Base-by-base conservation (phyloP, 805 yeast species). In the Yamadazyma akitaensis region DNA sequence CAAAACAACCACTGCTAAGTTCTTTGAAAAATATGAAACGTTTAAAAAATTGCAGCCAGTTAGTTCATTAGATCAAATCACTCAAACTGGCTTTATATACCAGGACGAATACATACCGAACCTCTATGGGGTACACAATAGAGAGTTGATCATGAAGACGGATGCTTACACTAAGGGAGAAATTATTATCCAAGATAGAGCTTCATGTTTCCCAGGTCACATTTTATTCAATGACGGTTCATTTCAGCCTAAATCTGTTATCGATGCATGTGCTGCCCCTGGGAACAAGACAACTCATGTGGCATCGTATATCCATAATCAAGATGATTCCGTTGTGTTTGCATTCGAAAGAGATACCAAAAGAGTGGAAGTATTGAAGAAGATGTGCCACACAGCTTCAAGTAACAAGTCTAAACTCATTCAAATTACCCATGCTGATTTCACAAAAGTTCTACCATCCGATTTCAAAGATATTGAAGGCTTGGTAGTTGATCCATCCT, bases 181-280 rank as follows among this genome's bases (percentile, higher is more conserved):
- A 44, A 70, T 92, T 13, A 91, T 94, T 45, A 88, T 94, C 50
- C 99, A 94, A 66, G 99, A 94, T 61, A 73, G 99, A 43, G 97
- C 98, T 0, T 90, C 97, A 1, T 94, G 99, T 63, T 90, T 94
- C 60, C 99, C 99, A 0, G 97, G 95, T 0, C 81, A 80, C 50
- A 90, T 94, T 24, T 66, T 94, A 40, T 73, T 79, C 51, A 49
- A 55, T 34, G 68, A 66, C 44, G 88, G 92, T 0, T 46, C 61
- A 0, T 72, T 79, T 3, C 42, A 44, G 2, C 85, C 83, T 38
- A 84, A 78, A 48, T 65, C 73, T 19, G 81, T 90, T 10, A 86
- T 94, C 38, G 99, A 94, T 67, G 85, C 97, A 1, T 91, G 97
- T 68, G 91, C 98, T 2, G 99, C 99, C 0, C 99, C 99, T 4